Evolutionary conservation across 1,284 basidiomycete species (phyloP), one percentile per base, ranked within the genome.

Genomic region (Microbotryum silenes-acaulis): DNA sequence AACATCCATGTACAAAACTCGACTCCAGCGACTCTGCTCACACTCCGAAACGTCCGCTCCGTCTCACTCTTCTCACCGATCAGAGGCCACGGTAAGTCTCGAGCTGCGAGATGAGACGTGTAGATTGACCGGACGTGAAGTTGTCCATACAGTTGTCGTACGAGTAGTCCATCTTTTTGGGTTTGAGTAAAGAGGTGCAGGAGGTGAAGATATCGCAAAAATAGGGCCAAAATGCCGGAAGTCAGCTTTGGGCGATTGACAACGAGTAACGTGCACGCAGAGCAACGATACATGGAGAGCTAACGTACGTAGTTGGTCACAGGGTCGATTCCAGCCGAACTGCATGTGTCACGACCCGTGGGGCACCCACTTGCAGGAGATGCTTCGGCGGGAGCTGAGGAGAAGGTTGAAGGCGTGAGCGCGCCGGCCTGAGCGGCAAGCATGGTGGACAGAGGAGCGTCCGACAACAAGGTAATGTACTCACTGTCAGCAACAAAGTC

Each of bases 71-170:
- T 42, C 12, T 42, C 12, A 18, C 2, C 37, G 16, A 18, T 53
- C 25, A 57, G 54, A 81, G 71, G 47, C 79, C 76, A 64, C 80
- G 79, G 74, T 81, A 81, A 55, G 79, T 80, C 25, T 74, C 67
- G 61, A 81, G 72, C 70, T 81, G 80, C 20, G 71, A 72, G 61
- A 73, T 68, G 60, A 79, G 64, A 52, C 80, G 78, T 29, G 74
- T 73, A 61, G 75, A 68, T 64, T 82, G 81, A 20, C 78, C 80
- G 59, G 77, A 50, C n/a, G 80, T 80, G 74, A 81, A 81, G 68
- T 79, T 68, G 62, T 70, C 78, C 78, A 79, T 79, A 77, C 79
- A 81, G 59, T 74, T 74, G 60, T 79, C 77, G 55, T 76, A 73
- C 12, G 72, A 73, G 73, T 79, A 78, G 69, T 79, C 78, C 78